A percentile compares a stretch with the other conserved stretches of the same genome.
Evolutionary conservation across 1,284 basidiomycete species (phyloP).

Genomic region (Apiotrichum gracile): DNA sequence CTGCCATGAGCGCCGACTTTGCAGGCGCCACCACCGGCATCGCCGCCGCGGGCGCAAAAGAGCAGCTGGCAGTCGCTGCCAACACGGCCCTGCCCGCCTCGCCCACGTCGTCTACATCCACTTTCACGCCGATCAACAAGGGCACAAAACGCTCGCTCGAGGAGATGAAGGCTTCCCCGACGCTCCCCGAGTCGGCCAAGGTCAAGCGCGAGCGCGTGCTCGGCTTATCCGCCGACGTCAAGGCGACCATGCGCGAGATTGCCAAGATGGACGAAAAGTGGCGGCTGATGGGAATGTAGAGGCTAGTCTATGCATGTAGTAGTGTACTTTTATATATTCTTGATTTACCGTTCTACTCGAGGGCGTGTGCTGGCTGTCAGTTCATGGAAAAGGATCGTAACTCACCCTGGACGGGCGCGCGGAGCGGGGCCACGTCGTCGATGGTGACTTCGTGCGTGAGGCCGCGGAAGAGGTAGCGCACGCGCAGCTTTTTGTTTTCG

Average conservation of each 20-base stretch:
- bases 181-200: constrained; percentile 27
- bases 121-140: neutral
- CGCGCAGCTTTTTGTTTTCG: constrained; percentile 53
- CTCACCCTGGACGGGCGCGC: constrained; percentile 63
- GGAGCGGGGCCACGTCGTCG: constrained; percentile 62
- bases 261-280: neutral
- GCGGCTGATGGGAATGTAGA: too few species aligned
- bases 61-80: neutral
- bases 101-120: neutral
- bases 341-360: neutral
- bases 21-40: neutral
- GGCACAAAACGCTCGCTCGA: constrained; percentile 9
- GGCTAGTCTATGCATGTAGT: neutral
- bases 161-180: neutral
- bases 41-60: neutral
- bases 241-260: constrained; percentile 17
- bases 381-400: neutral
- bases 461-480: constrained; percentile 72
- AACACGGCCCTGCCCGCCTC: neutral
- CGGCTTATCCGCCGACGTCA: constrained; percentile 20
- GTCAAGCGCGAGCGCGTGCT: constrained; percentile 28
- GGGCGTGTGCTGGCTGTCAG: constrained; percentile 1
- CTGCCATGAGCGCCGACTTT: neutral
- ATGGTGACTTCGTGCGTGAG: constrained; percentile 68
- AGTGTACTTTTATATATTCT: neutral